These are phyloP conservation scores for Aspergillus puulaauensis DNA, from an alignment of 2,329 filamentous ascomycete species.

Conservation along the genomic window DNA sequence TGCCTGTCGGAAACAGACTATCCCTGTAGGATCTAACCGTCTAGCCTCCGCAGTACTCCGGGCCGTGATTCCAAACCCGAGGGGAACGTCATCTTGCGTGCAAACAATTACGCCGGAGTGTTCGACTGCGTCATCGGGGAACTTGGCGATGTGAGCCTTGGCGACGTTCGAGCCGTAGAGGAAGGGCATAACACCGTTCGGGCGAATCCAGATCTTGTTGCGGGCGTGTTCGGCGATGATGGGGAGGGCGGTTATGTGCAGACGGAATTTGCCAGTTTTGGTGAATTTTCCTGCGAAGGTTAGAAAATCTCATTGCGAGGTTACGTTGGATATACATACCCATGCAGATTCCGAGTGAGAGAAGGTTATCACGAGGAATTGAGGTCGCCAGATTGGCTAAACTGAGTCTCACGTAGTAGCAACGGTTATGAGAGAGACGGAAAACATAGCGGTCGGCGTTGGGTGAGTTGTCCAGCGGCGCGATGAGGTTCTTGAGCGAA, in stretches of 20 bases:
- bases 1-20: constrained; percentile 86
- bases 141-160: constrained; percentile 77
- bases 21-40: constrained; percentile 83
- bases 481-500: constrained; percentile 81
- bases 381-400: constrained; percentile 90
- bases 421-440: constrained; percentile 75
- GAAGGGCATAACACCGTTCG: constrained; percentile 96
- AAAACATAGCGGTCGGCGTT: constrained; percentile 80
- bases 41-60: constrained; percentile 79
- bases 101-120: constrained; percentile 89
- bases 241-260: constrained; percentile 90
- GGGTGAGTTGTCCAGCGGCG: constrained; percentile 65
- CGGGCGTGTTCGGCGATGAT: constrained; percentile 87
- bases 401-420: constrained; percentile 89
- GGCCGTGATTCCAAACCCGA: constrained; percentile 87
- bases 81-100: constrained; percentile 84
- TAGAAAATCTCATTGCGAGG: background rate
- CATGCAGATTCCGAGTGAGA: constrained; percentile 85
- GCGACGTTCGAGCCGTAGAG: constrained; percentile 90
- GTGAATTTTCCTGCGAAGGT: constrained; percentile 64
- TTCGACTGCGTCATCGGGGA: constrained; percentile 89
- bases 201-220: constrained; percentile 96
- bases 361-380: constrained; percentile 75
- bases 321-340: constrained; percentile 43
- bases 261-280: constrained; percentile 90